These are phyloP conservation scores for Aspergillus bertholletiae DNA, from an alignment of 495 filamentous ascomycete genomes.

Conservation along the genomic window DNA sequence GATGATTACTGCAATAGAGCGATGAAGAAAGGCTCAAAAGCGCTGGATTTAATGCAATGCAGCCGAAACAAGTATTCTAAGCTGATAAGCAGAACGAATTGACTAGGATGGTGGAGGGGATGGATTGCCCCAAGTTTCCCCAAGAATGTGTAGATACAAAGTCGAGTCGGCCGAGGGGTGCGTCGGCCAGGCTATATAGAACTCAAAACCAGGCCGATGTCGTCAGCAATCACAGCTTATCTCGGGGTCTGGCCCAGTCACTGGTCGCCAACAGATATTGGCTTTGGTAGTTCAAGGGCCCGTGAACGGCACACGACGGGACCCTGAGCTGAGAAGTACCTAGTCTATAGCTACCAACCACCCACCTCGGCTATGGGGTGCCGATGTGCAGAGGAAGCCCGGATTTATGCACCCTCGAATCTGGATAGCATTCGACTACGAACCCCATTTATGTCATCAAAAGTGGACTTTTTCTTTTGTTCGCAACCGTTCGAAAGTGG, in stretches of 20 bases:
- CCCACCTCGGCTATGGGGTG: background rate
- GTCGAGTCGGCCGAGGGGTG: background rate
- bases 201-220: background rate
- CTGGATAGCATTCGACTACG: no score
- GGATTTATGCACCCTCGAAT: background rate
- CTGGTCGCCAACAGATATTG: background rate
- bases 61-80: background rate
- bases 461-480: background rate
- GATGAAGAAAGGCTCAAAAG: background rate
- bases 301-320: no score
- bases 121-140: background rate
- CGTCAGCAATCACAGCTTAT: background rate
- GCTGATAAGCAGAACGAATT: background rate
- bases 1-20: background rate
- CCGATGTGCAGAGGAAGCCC: background rate
- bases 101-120: background rate
- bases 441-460: background rate
- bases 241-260: background rate
- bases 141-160: background rate
- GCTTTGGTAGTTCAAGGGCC: no score
- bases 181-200: background rate
- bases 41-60: background rate
- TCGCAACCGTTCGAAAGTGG: background rate
- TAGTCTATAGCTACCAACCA: no score
- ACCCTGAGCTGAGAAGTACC: no score